Percentiles rank a stretch among this genome's conserved stretches.
phyloP scores from a whole-genome alignment of 306 rosid species.

The Quercus suber region DNA sequence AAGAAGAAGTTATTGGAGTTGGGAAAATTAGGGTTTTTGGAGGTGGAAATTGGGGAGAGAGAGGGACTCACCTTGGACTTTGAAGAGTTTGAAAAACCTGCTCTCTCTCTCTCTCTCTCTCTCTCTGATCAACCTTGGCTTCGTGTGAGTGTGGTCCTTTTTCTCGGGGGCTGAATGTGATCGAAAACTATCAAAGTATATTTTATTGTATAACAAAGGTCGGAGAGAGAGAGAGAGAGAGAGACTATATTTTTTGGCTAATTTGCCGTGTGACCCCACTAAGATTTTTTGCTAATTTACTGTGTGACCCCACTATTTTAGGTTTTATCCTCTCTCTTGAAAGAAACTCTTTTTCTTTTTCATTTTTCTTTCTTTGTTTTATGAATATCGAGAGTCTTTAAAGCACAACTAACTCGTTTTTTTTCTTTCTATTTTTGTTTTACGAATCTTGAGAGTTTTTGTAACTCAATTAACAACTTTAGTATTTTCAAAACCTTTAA shows the following conservation, averaged over 20 bases:
- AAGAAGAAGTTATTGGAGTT: background rate
- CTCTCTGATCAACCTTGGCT: constrained; percentile 4
- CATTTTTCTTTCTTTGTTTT: background rate
- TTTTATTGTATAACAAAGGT: too few species aligned
- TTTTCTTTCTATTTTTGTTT: too few species aligned
- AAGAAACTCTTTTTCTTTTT: background rate
- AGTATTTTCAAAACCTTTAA: too few species aligned
- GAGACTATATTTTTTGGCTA: too few species aligned
- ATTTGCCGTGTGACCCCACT: background rate
- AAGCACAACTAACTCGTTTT: too few species aligned
- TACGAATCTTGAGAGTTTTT: too few species aligned
- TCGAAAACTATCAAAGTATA: too few species aligned
- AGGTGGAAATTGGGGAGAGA: background rate
- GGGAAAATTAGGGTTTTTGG: constrained; percentile 24
- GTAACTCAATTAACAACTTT: too few species aligned
- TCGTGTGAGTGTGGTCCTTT: background rate
- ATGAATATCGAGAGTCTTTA: too few species aligned
- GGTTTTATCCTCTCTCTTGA: background rate
- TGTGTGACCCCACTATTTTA: background rate
- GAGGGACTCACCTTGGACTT: constrained; percentile 76
- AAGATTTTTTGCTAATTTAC: background rate
- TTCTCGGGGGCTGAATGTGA: constrained; percentile 1
- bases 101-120: constrained; percentile 18
- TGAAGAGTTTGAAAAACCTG: constrained; percentile 30
- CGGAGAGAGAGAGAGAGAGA: too few species aligned